Base-by-base conservation (phyloP, 2,329 filamentous ascomycete species). In the Arthrobotrys pseudoclavata region DNA sequence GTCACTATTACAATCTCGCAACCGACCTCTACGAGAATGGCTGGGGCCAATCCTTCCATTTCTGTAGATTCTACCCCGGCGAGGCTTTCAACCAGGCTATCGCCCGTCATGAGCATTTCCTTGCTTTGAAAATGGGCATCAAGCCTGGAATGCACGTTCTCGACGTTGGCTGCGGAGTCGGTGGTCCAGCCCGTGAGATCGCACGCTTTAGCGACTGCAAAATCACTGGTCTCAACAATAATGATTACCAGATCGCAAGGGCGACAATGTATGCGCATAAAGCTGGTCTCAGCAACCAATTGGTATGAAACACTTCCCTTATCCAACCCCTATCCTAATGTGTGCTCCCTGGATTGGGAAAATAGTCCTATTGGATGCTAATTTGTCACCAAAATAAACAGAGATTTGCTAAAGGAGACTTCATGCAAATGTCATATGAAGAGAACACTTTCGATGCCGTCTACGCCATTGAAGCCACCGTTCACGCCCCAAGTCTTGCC, bases 351-450 rank as follows among this genome's bases (percentile, higher is more conserved):
- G 12, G 31, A 1, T 9, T 13, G 12, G 37, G 13, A 13, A 15
- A 3, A 5, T 40, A 40, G 12, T n/a, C 5, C 29, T 12, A 45
- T 10, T 22, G 15, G 45, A 50, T 37, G n/a, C 22, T 74, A 68
- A 45, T 76, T 9, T 47, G 18, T 18, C 37, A 13, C 9, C 7
- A 13, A 9, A 13, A 24, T 4, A 9, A 9, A 31, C 74, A 81
- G 76, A 88, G 88, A 79, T 98, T 93, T 82, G 91, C 93, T 83
- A 97, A 98, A 88, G 95, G 94, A 66, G 95, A 98, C 83, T 99
- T 99, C 84, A 98, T 98, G 95, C 93, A 97, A 90, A 97, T 98
- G 93, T 90, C 90, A 22, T 98, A 98, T 87, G 91, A 92, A 55
- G 92, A 96, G 83, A 93, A 96, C 87, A 89, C 87, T 20, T 98